Evolutionary conservation across 352 stramenopile genomes (phyloP).

Genomic region (Pythium apleroticum): DNA sequence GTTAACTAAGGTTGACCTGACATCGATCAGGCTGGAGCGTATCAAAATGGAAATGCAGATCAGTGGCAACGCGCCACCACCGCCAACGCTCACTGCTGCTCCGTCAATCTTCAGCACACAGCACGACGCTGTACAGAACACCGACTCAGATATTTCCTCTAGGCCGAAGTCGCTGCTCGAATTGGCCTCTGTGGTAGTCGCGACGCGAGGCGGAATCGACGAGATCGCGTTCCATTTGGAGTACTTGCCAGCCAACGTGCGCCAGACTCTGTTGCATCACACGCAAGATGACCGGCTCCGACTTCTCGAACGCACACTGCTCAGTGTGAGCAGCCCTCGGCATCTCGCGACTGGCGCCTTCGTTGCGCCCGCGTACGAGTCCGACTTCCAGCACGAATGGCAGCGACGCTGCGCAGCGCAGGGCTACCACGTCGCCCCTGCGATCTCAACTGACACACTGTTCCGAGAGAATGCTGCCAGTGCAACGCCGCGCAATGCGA

Average conservation of each 20-base stretch:
- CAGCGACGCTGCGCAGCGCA: slow-evolving; percentile 1
- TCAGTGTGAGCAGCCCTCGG: not conserved
- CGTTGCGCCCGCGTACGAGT: not conserved
- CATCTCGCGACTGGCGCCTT: not conserved
- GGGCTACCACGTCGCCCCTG: slow-evolving; percentile 8
- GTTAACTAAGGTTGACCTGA: slow-evolving; percentile 32
- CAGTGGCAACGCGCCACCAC: not conserved
- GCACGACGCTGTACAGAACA: not conserved
- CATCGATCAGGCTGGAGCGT: not conserved
- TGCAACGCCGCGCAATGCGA: slow-evolving; percentile 1
- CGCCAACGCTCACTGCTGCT: not conserved
- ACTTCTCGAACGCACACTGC: slow-evolving; percentile 15
- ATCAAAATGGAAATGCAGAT: not conserved
- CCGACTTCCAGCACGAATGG: slow-evolving; percentile 27
- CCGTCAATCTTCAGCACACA: not conserved
- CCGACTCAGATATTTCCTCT: not conserved
- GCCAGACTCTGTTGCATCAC: slow-evolving; percentile 1
- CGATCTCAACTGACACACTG: slow-evolving; percentile 23
- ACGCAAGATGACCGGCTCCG: slow-evolving; percentile 20
- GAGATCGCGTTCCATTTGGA: slow-evolving; percentile 20
- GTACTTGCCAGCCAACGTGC: slow-evolving; percentile 14
- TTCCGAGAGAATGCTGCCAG: slow-evolving; percentile 10
- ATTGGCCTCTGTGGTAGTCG: slow-evolving; percentile 12
- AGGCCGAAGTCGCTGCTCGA: slow-evolving; percentile 14
- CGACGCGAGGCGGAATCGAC: slow-evolving; percentile 3